Evolutionary conservation across 179 eudicot species (phyloP), one percentile per base, ranked within the genome.

Genomic region (Spinacia oleracea): DNA sequence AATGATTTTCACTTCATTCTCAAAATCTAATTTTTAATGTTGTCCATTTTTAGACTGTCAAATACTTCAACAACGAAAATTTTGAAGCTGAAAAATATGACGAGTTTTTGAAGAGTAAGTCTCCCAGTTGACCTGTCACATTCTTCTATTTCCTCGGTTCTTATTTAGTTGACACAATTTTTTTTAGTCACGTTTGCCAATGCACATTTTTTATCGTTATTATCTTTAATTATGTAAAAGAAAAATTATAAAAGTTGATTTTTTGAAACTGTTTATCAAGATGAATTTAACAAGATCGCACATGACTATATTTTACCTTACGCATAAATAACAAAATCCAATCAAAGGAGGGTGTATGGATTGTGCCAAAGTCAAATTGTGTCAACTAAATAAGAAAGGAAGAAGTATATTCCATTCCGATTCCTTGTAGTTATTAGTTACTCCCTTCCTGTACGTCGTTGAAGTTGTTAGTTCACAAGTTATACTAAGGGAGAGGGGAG

Each of bases 21-120:
- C 9, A 70, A 21, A 65, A 48, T 70, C 63, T 56, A 58, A 63
- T 16, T 12, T 45, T 46, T 9, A 20, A 32, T 66, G 34, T 38
- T 74, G 25, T 42, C 29, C 31, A 70, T 81, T 89, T 12, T 74
- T 87, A 96, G 99, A 96, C 98, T 38, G 99, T 96, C 74, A 96
- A 96, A 82, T 96, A 93, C 84, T 96, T 96, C 89, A 96, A 93
- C 88, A 96, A 96, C 56, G 99, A 96, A 85, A 80, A 74, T 71
- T 93, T 29, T 87, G 99, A 96, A 88, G 96, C 89, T 69, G 91
- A 90, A 71, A 91, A 96, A 78, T 96, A 96, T 72, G 99, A 96
- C 69, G 91, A 90, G 81, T 92, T 85, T 82, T 84, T 96, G 78
- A 86, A 88, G 87, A 93, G 99, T 96, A 89, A 90, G 98, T 88